Conservation (phyloP, 2,329 filamentous ascomycete species). For the Clarireedia hainanense region DNA sequence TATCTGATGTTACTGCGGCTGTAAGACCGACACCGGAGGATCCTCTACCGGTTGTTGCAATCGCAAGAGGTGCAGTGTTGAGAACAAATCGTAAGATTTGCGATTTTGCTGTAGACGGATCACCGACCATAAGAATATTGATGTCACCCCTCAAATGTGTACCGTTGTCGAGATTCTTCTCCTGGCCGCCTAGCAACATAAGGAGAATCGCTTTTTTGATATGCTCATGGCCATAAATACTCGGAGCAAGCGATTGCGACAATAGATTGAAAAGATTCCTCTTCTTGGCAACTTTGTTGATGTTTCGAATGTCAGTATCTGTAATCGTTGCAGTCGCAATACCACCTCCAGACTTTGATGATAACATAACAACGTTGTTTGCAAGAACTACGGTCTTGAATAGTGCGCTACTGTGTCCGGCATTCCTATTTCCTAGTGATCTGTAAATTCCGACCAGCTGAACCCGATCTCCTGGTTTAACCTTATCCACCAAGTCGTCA, state of each 20-base stretch:
- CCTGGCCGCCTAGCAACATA: constrained; percentile 90
- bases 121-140: constrained; percentile 98
- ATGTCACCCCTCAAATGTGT: constrained; percentile 98
- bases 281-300: constrained; percentile 95
- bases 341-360: constrained; percentile 91
- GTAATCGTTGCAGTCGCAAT: constrained; percentile 89
- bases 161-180: constrained; percentile 97
- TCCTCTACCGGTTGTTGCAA: constrained; percentile 92
- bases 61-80: constrained; percentile 92
- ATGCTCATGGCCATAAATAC: constrained; percentile 93
- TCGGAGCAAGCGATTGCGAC: constrained; percentile 88
- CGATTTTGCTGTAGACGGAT: constrained; percentile 98
- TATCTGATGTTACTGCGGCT: constrained; percentile 91
- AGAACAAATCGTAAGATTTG: constrained; percentile 93
- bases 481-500: constrained; percentile 88
- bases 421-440: constrained; percentile 90
- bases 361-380: constrained; percentile 90
- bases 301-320: constrained; percentile 95
- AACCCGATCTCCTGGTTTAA: constrained; percentile 92
- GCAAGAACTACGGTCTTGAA: constrained; percentile 93
- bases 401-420: constrained; percentile 79
- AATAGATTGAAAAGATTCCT: constrained; percentile 87
- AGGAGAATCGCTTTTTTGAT: constrained; percentile 97
- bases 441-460: constrained; percentile 96
- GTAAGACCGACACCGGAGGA: constrained; percentile 97